phyloP scores from a whole-genome alignment of 2,329 filamentous ascomycete genomes.

The Fusarium burgessii region DNA sequence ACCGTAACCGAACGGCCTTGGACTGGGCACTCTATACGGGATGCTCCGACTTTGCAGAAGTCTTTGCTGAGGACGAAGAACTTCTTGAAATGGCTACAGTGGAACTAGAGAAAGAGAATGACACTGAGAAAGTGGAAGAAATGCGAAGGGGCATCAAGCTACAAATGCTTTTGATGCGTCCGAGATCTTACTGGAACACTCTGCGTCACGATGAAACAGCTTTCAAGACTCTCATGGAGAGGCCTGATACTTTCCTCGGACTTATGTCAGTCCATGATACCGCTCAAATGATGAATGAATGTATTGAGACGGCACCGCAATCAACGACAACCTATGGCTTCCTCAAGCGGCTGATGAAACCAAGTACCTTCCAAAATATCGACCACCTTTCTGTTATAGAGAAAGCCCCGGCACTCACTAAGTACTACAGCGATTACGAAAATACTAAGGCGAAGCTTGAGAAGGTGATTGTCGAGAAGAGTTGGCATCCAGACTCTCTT shows the following conservation, averaged over 20 bases:
- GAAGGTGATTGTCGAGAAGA: background rate
- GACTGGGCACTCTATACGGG: constrained; percentile 26
- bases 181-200: background rate
- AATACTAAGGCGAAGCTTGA: background rate
- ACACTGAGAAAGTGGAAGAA: background rate
- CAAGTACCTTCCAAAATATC: background rate
- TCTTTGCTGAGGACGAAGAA: constrained; percentile 16
- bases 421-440: constrained; percentile 18
- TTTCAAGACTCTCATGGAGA: background rate
- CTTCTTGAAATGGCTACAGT: constrained; percentile 14
- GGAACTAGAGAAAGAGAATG: background rate
- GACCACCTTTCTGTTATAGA: constrained; percentile 8
- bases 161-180: constrained; percentile 27
- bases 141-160: background rate
- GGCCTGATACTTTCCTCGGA: background rate
- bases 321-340: background rate
- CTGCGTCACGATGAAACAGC: background rate
- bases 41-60: constrained; percentile 19
- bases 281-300: background rate
- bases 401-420: background rate
- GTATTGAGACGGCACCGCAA: background rate
- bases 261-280: constrained; percentile 17
- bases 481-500: background rate
- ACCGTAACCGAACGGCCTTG: constrained; percentile 6
- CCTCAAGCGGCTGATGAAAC: constrained; percentile 7